Evolutionary conservation across 768 basidiomycete species (phyloP), one percentile per base, ranked within the genome.

Genomic region (Tricholoma furcatifolium): DNA sequence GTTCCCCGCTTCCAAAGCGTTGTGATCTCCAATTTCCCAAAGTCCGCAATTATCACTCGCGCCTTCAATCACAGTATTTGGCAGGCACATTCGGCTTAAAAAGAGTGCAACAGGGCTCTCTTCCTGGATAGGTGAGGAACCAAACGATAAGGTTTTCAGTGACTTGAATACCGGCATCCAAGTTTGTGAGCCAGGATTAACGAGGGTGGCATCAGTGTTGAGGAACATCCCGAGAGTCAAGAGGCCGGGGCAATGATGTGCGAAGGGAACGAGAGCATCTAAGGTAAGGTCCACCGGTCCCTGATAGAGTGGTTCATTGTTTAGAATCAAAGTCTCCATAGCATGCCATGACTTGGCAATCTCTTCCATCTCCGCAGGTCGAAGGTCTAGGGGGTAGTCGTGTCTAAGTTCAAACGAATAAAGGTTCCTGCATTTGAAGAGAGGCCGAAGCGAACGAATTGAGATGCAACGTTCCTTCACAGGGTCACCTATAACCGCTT

Each of bases 11-110:
- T 67, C 47, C 6, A 49, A 47, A 17, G 53, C 46, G 2, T 68
- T 53, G 3, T 51, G 58, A 11, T 60, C 47, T 14, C 53, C 49
- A 0, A 60, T 18, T 21, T 50, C 53, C 27, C 35, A 39, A 11
- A 10, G 27, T 6, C 46, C 6, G 14, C 52, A 52, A 1, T 66
- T 61, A 1, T 71, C 70, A 82, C 82, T 83, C 9, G 75, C 80
- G 42, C 81, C 67, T 32, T 74, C 72, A 8, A 84, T 45, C 8
- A 32, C 44, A 59, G 77, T 81, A 3, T 62, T 60, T 1, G 71
- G 58, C 0, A 82, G 80, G 34, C 77, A 74, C 3, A 87, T 58
- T 17, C 74, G 74, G 57, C 78, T 79, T 49, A 87, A 69, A 58
- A 80, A 84, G 10, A 80, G 69, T 14, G 83, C 75, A 24, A 79